phyloP scores from a whole-genome alignment of 1,139 yeast genomes.

The Taphrina sp. region DNA sequence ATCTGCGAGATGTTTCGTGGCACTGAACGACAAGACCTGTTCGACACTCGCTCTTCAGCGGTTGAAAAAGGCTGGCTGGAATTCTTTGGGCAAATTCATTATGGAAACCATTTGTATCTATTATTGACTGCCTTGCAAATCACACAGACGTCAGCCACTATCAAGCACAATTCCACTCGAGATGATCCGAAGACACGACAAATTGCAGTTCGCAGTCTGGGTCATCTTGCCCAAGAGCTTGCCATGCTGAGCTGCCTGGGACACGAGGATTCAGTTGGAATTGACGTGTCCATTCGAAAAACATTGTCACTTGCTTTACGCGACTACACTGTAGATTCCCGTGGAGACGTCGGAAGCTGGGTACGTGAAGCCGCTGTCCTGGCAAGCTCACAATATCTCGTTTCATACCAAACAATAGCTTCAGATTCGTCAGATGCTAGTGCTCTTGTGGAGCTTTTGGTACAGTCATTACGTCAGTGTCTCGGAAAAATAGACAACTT shows the following conservation, averaged over 20 bases:
- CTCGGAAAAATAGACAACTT: constrained; percentile 32
- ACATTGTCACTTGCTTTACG: constrained; percentile 39
- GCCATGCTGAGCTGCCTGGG: background rate
- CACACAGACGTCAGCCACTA: background rate
- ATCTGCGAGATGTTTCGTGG: too few species aligned
- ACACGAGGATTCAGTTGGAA: too few species aligned
- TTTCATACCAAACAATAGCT: constrained; percentile 40
- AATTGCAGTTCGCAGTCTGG: background rate
- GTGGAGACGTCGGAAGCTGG: constrained; percentile 63
- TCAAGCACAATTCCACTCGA: background rate
- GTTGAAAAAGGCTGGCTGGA: constrained; percentile 5
- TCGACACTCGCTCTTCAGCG: background rate
- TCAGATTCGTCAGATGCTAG: background rate
- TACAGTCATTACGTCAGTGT: constrained; percentile 19
- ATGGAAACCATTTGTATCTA: background rate
- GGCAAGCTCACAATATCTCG: constrained; percentile 43
- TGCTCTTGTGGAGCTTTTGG: background rate
- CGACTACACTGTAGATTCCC: constrained; percentile 45
- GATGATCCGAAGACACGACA: constrained; percentile 18
- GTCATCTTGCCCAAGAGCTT: background rate
- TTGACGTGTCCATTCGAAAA: constrained; percentile 3
- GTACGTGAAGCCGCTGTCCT: constrained; percentile 56
- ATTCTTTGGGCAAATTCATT: constrained; percentile 5
- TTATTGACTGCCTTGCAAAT: background rate
- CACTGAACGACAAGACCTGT: background rate